Evolutionary conservation across 2,329 filamentous ascomycete species (phyloP).

Genomic region (Stachybotrys echinatus): DNA sequence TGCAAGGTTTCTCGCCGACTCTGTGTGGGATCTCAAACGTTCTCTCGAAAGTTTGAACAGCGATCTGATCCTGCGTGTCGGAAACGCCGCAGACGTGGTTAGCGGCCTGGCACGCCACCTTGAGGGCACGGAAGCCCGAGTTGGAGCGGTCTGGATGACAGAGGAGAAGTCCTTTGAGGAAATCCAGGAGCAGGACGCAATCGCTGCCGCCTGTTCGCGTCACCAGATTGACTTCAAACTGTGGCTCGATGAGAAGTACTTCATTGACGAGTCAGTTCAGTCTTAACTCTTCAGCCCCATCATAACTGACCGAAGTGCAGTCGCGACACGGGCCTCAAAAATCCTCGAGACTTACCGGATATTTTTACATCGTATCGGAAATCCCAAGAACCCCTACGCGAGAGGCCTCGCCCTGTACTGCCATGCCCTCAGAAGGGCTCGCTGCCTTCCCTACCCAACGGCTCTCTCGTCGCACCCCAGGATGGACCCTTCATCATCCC

Average conservation of each 20-base stretch:
- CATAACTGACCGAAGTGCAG: slow-evolving; percentile 32
- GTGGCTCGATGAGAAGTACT: slow-evolving; percentile 74
- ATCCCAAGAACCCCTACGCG: slow-evolving; percentile 63
- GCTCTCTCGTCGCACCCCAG: slow-evolving; percentile 50
- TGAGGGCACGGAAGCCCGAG: slow-evolving; percentile 30
- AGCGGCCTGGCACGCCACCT: slow-evolving; percentile 49
- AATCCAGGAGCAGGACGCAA: slow-evolving; percentile 53
- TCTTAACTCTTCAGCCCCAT: not conserved
- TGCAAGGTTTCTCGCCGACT: slow-evolving; percentile 66
- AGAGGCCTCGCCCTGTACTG: slow-evolving; percentile 54
- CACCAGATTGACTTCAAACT: slow-evolving; percentile 54
- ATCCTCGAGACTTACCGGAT: slow-evolving; percentile 59
- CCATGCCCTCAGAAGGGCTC: slow-evolving; percentile 42
- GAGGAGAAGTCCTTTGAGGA: slow-evolving; percentile 67
- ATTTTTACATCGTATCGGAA: slow-evolving; percentile 74
- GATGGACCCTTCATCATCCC: slow-evolving; percentile 59
- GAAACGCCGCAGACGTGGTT: slow-evolving; percentile 54
- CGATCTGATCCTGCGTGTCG: slow-evolving; percentile 59
- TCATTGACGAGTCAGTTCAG: slow-evolving; percentile 66
- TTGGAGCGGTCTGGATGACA: slow-evolving; percentile 70
- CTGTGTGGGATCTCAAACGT: slow-evolving; percentile 66
- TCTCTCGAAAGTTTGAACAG: slow-evolving; percentile 54
- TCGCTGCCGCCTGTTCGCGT: slow-evolving; percentile 47
- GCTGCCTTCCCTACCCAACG: slow-evolving; percentile 53
- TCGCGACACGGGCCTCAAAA: slow-evolving; percentile 57